Conservation (phyloP, 495 filamentous ascomycete genomes). For the Aspergillus mulundensis region DNA sequence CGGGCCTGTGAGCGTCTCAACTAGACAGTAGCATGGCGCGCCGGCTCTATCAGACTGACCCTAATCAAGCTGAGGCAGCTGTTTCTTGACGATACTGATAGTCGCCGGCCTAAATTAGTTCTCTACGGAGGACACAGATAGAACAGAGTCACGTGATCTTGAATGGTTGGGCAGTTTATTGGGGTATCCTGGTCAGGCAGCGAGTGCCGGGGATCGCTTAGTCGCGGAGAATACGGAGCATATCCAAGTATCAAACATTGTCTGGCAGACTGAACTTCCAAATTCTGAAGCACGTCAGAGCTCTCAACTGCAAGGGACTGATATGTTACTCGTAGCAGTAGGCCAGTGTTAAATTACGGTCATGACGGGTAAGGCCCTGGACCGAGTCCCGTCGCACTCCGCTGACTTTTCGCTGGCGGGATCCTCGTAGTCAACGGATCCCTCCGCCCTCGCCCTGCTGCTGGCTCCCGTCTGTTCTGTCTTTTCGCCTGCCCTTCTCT, state of each 20-base stretch:
- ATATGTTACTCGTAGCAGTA: neutral
- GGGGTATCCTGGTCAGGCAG: neutral
- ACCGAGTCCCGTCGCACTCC: conserved; percentile 18
- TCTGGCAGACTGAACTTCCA: neutral
- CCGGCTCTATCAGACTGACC: neutral
- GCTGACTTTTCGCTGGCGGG: conserved; percentile 22
- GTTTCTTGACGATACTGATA: neutral
- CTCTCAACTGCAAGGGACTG: conserved; percentile 11
- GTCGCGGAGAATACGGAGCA: neutral
- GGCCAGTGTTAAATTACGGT: neutral
- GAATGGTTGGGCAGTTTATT: neutral
- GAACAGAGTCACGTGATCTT: neutral
- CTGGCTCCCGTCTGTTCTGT: conserved; percentile 18
- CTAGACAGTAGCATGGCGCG: too few relatives aligned
- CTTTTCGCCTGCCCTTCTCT: conserved; percentile 13
- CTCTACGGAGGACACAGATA: neutral
- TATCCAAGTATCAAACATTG: neutral
- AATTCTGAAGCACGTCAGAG: neutral
- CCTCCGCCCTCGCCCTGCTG: neutral
- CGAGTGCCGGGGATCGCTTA: neutral
- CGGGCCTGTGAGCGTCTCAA: neutral
- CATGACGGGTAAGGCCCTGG: conserved; percentile 10
- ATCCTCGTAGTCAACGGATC: neutral
- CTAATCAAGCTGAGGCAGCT: neutral
- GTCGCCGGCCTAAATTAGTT: neutral